Evolutionary conservation across 163 green algal genomes (phyloP).

Genomic region (Coccomyxa subellipsoidea): DNA sequence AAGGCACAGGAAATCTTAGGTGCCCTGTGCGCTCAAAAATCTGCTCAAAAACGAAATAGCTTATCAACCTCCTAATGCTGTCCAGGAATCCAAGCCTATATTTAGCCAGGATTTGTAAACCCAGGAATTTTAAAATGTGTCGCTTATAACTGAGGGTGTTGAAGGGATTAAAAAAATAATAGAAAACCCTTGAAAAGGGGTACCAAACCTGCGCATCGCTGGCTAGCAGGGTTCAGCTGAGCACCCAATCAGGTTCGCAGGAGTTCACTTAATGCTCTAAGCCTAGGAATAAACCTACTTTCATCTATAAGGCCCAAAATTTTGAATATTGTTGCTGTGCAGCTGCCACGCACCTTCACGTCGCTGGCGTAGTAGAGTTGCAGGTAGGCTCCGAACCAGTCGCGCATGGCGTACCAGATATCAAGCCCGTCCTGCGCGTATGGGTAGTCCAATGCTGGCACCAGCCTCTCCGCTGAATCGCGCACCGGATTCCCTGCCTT

Average conservation of each 20-base stretch:
- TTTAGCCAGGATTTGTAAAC: neutral
- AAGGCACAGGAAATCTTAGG: no score
- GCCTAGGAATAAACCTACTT: no score
- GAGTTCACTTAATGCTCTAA: no score
- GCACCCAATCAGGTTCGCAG: no score
- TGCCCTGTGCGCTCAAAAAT: no score
- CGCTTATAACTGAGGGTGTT: neutral
- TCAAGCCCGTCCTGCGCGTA: conserved; percentile 40
- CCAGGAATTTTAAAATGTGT: neutral
- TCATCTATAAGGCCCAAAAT: no score
- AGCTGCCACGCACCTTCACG: neutral
- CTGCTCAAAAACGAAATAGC: no score
- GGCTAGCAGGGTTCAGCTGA: neutral
- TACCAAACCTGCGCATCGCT: neutral
- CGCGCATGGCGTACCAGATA: conserved; percentile 26
- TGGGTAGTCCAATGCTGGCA: conserved; percentile 36
- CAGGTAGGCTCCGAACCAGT: conserved; percentile 38
- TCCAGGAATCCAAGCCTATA: no score
- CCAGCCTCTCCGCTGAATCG: neutral
- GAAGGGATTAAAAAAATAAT: neutral
- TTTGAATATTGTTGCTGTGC: neutral
- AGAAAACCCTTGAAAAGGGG: neutral
- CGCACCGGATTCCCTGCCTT: no score
- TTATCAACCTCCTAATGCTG: no score
- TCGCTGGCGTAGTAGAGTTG: conserved; percentile 42